A percentile compares a stretch with the other conserved stretches of the same genome.
Evolutionary conservation across 2,329 filamentous ascomycete species (phyloP).

Genomic region (Claviceps pazoutovae): DNA sequence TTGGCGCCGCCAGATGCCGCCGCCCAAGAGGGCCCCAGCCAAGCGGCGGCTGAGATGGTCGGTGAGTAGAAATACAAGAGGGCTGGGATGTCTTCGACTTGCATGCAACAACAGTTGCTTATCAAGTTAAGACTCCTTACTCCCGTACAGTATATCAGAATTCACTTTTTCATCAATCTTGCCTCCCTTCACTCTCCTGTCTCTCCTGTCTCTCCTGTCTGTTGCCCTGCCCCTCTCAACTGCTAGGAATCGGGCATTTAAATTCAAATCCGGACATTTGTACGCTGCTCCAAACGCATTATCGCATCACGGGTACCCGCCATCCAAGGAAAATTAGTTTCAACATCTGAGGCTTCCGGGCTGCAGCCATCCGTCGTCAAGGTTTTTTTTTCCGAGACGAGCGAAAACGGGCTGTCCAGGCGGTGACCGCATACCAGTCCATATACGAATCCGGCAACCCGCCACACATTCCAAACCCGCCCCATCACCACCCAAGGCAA

Average conservation of each 20-base stretch:
- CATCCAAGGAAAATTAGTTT: not conserved
- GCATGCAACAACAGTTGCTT: slow-evolving; percentile 1
- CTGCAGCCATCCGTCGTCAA: not conserved
- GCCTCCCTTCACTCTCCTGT: not conserved
- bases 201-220: not conserved
- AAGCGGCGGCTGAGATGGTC: slow-evolving; percentile 3
- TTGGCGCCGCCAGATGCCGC: slow-evolving; percentile 1
- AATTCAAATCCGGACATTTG: not conserved
- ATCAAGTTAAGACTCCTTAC: too few relatives aligned
- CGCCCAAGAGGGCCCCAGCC: not conserved
- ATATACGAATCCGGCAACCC: slow-evolving; percentile 4
- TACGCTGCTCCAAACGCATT: not conserved
- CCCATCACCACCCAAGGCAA: not conserved
- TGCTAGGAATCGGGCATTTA: not conserved
- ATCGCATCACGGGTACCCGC: not conserved
- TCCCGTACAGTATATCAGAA: not conserved
- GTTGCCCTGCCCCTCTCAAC: not conserved
- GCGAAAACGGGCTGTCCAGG: slow-evolving; percentile 3
- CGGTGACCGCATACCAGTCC: slow-evolving; percentile 5
- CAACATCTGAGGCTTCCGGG: not conserved
- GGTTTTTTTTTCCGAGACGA: not conserved
- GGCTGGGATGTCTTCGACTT: slow-evolving; percentile 7
- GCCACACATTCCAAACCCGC: slow-evolving; percentile 3
- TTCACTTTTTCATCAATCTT: not conserved
- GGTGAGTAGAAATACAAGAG: slow-evolving; percentile 7